A percentile compares a stretch with the other conserved stretches of the same genome.
phyloP scores from a whole-genome alignment of 495 filamentous ascomycete genomes.

The Bacidia rubella region DNA sequence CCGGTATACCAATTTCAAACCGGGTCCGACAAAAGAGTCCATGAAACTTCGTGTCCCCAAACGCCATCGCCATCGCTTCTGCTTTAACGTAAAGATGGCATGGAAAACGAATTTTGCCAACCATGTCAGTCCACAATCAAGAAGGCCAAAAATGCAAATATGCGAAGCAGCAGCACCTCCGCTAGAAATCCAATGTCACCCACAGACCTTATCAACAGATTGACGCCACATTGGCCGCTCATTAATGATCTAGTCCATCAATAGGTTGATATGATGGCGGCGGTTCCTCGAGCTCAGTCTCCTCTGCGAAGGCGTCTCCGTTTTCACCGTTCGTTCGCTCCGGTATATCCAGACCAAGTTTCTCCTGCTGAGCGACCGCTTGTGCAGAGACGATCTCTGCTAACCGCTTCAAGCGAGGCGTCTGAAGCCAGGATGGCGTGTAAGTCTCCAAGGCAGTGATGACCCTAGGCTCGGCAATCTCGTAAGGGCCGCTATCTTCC shows the following conservation, averaged over 20 bases:
- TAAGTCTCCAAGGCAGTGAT: constrained; percentile 98
- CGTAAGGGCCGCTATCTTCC: constrained; percentile 99
- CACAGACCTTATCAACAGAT: not conserved
- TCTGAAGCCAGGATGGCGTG: constrained; percentile 95
- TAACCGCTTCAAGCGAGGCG: constrained; percentile 79
- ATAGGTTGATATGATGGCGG: not conserved
- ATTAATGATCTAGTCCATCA: not conserved
- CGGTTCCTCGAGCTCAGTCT: not conserved
- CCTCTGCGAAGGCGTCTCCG: not conserved
- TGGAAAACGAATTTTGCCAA: not conserved
- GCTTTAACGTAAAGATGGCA: not conserved
- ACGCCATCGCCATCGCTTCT: not conserved
- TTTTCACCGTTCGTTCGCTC: constrained; percentile 21
- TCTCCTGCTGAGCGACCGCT: constrained; percentile 87
- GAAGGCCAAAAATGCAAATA: constrained; percentile 2
- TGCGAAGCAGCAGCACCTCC: not conserved
- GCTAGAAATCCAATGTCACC: not conserved
- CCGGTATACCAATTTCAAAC: not conserved
- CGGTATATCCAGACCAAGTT: constrained; percentile 43
- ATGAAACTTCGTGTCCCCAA: not conserved
- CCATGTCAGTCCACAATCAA: not conserved
- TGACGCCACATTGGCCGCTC: not conserved
- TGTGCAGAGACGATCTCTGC: constrained; percentile 96
- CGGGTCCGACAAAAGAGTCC: not conserved
- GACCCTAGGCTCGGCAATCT: constrained; percentile 89